Base-by-base conservation (phyloP, 2,329 filamentous ascomycete genomes). In the Scortechinia acanthostroma region DNA sequence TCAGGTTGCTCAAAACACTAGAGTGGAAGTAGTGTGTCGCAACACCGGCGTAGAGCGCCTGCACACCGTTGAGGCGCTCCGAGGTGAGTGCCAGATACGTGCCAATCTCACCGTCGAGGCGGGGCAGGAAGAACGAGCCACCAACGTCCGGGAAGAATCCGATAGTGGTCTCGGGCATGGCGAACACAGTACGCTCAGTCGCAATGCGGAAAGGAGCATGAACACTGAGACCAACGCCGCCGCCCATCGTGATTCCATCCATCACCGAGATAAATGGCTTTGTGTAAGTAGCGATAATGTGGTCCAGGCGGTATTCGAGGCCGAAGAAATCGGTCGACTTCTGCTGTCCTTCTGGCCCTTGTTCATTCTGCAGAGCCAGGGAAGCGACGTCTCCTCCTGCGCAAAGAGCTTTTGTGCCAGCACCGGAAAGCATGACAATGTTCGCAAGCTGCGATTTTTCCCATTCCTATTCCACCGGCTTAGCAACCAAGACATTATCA, bases 131-230 rank as follows among this genome's bases (percentile, higher is more conserved):
- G 72, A 97, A 98, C 10, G 88, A 94, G 22, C 86, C 94, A 49
- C 93, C 93, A 43, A 98, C 93, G 58, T 98, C 94, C 4, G 94
- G 93, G 74, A 98, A 98, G 74, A 97, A 96, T 30, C 93, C 93
- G 58, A 98, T 98, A 5, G 82, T 95, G 3, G 93, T 98, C 70
- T 98, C 93, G 22, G 93, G 93, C 93, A 98, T 98, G 54, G 94
- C 91, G 58, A 98, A 97, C 42, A 95, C 69, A 4, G 93, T 98
- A 59, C 85, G 86, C 68, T 98, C 93, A 2, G 93, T 98, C 28
- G 93, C 93, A 59, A 98, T 95, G 49, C 93, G 78, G 75, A 98
- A 91, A 2, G 93, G 94, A 2, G 93, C 91, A 65, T 98, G 94
- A 44, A 95, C 79, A 63, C 88, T 94, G 46, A 98, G 77, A 4